phyloP scores from a whole-genome alignment of 139 green algal genomes.

The Micractinium sp. region DNA sequence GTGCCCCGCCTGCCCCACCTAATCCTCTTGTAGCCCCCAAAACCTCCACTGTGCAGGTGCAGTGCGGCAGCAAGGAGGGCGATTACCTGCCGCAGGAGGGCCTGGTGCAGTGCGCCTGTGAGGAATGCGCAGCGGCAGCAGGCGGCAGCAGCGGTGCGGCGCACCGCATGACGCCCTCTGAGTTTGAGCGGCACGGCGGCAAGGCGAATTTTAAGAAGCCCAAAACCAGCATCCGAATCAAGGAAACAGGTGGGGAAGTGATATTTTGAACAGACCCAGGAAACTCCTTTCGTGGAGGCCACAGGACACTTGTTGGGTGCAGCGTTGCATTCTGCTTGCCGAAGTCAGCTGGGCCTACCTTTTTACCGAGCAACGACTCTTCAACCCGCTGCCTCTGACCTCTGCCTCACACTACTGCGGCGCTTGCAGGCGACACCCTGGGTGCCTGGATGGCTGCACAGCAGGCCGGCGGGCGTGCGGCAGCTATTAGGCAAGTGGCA shows the following conservation, averaged over 20 bases:
- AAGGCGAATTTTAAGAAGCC: neutral
- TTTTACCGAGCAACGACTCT: neutral
- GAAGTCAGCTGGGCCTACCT: no score
- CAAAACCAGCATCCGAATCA: neutral
- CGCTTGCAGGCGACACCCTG: neutral
- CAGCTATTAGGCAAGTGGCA: neutral
- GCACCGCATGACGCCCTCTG: neutral
- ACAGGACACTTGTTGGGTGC: no score
- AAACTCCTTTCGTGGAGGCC: neutral
- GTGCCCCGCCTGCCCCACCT: no score
- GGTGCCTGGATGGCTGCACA: neutral
- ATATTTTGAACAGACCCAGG: neutral
- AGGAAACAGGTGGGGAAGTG: neutral
- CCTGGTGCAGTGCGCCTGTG: neutral
- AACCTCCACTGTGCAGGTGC: neutral
- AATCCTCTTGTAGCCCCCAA: no score
- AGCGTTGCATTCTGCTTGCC: no score
- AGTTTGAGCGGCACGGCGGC: constrained; percentile 3
- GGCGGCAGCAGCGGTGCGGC: neutral
- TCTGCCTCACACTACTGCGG: no score
- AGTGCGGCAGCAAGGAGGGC: constrained; percentile 6
- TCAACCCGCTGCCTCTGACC: neutral
- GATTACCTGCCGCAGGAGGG: neutral
- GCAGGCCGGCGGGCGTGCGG: neutral
- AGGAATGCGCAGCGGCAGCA: neutral